A percentile compares a stretch with the other conserved stretches of the same genome.
Conservation (phyloP, 176 grass and related monocot species). For the Bonia amplexicaulis region DNA sequence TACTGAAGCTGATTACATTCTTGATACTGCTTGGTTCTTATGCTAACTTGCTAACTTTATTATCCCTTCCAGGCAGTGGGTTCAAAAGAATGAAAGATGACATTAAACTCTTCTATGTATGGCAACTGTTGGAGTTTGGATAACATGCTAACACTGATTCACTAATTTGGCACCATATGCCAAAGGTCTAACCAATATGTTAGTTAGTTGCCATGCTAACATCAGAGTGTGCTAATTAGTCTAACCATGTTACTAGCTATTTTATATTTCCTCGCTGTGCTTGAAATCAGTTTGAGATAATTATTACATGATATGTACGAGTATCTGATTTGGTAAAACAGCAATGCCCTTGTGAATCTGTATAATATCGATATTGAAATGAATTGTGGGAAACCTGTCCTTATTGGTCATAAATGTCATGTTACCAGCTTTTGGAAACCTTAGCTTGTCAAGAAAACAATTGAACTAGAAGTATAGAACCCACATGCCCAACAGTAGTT, state of each 20-base stretch:
- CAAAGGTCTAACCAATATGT: conserved; percentile 5
- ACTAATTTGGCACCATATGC: conserved; percentile 17
- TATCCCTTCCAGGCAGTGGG: conserved; percentile 34
- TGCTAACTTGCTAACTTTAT: conserved; percentile 29
- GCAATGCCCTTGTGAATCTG: too few relatives aligned
- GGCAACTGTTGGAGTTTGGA: conserved; percentile 38
- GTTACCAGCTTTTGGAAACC: neutral
- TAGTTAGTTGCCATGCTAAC: conserved; percentile 46
- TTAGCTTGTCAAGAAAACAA: neutral
- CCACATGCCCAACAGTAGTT: neutral
- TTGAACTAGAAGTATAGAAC: neutral
- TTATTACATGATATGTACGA: conserved; percentile 15
- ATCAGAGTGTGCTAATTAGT: conserved; percentile 34
- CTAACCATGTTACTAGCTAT: conserved; percentile 13
- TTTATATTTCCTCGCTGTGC: conserved; percentile 3
- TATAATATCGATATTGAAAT: neutral
- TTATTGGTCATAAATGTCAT: neutral
- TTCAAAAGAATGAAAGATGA: conserved; percentile 40
- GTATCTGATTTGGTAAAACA: neutral
- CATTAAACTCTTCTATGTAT: conserved; percentile 24
- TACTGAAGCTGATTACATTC: conserved; percentile 20
- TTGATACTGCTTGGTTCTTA: conserved; percentile 13
- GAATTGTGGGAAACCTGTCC: neutral
- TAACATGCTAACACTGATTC: conserved; percentile 41
- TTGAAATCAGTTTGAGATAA: conserved; percentile 17